Evolutionary conservation across 2,329 filamentous ascomycete genomes (phyloP).

Genomic region (Polychaeton citri): DNA sequence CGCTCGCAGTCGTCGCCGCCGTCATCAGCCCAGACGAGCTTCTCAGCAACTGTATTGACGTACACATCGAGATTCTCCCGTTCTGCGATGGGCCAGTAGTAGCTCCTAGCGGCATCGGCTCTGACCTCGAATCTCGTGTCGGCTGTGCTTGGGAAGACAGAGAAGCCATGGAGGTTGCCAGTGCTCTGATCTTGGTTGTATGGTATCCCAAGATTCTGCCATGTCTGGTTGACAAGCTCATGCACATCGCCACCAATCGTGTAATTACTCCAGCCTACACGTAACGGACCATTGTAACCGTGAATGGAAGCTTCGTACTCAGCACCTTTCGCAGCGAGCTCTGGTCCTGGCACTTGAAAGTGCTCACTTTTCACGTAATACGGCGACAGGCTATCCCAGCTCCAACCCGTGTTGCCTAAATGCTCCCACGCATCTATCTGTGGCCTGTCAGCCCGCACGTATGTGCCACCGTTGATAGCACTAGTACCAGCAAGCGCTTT

Average conservation of each 20-base stretch:
- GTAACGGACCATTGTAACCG: conserved; percentile 6
- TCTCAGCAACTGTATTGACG: conserved; percentile 28
- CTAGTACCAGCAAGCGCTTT: conserved; percentile 26
- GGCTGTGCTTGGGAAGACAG: conserved; percentile 29
- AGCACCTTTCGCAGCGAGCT: conserved; percentile 3
- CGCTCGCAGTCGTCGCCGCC: conserved; percentile 4
- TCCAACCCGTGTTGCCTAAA: conserved; percentile 21
- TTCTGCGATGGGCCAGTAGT: conserved; percentile 31
- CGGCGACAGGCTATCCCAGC: conserved; percentile 30
- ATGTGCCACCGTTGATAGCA: conserved; percentile 23
- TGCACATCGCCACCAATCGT: conserved; percentile 1
- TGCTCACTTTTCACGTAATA: conserved; percentile 17
- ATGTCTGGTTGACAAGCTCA: conserved; percentile 24
- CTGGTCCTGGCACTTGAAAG: conserved; percentile 5
- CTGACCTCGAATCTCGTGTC: conserved; percentile 25
- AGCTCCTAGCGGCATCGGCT: conserved; percentile 35
- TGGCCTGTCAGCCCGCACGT: conserved; percentile 9
- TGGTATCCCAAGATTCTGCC: conserved; percentile 20
- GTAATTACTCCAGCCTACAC: conserved; percentile 5
- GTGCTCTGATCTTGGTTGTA: conserved; percentile 30
- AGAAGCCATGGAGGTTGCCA: conserved; percentile 32
- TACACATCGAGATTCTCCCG: conserved; percentile 32
- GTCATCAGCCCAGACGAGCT: conserved; percentile 23
- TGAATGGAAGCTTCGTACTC: conserved; percentile 1
- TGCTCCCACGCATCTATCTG: conserved; percentile 20